Conservation (phyloP, 257 asterid genomes). For the Misopates orontium region DNA sequence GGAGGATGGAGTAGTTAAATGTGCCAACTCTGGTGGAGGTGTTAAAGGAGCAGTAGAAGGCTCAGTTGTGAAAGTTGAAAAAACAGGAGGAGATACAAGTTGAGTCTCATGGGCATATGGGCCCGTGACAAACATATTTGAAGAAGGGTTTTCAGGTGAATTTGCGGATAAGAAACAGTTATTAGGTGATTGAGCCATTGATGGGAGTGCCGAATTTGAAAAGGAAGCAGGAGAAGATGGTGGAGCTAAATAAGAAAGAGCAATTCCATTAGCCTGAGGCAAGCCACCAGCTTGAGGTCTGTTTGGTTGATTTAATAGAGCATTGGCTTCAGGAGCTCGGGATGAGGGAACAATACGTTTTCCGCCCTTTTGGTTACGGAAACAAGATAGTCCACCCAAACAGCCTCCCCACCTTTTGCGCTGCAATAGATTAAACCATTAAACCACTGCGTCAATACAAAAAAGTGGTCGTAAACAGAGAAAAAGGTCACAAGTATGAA, state of each 20-base stretch:
- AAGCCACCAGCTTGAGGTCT: slow-evolving; percentile 69
- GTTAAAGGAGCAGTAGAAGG: slow-evolving; percentile 76
- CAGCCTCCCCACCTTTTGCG: slow-evolving; percentile 87
- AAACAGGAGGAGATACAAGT: slow-evolving; percentile 68
- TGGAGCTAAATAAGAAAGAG: slow-evolving; percentile 60
- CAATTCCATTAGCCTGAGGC: slow-evolving; percentile 48
- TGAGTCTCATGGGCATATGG: slow-evolving; percentile 74
- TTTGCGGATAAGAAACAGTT: slow-evolving; percentile 47
- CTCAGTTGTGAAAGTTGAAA: slow-evolving; percentile 70
- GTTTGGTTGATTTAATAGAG: slow-evolving; percentile 57
- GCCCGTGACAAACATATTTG: slow-evolving; percentile 60
- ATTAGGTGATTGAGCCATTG: slow-evolving; percentile 60
- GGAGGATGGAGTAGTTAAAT: slow-evolving; percentile 70
- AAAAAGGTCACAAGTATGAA: background rate
- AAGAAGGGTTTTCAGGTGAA: slow-evolving; percentile 53
- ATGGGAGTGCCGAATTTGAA: slow-evolving; percentile 53
- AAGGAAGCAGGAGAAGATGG: slow-evolving; percentile 79
- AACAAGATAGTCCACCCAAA: slow-evolving; percentile 82
- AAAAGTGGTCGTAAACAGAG: background rate
- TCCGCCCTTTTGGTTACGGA: slow-evolving; percentile 84
- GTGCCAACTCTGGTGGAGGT: slow-evolving; percentile 70
- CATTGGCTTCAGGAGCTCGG: slow-evolving; percentile 69
- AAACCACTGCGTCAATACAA: background rate
- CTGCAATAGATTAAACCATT: slow-evolving; percentile 42
- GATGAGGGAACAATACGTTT: slow-evolving; percentile 89